Conservation (phyloP, 2,329 filamentous ascomycete species). For the Ceratocystiopsis brevicomis region DNA sequence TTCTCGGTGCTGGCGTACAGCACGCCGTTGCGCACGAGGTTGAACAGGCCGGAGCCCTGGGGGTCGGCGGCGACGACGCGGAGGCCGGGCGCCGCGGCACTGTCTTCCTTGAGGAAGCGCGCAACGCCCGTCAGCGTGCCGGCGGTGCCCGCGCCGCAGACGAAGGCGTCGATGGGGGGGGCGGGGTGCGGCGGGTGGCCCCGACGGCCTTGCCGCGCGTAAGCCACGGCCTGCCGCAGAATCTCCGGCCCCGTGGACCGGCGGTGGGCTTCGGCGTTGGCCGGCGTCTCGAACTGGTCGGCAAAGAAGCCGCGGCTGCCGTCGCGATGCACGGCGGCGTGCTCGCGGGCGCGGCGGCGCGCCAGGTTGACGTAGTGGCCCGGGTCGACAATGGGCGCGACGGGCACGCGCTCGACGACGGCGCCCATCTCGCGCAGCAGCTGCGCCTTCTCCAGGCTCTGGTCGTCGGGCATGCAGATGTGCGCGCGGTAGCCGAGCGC, state of each 20-base stretch:
- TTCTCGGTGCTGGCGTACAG: slow-evolving; percentile 84
- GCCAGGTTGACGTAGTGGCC: slow-evolving; percentile 91
- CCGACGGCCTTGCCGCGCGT: background rate
- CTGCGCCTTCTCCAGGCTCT: slow-evolving; percentile 72
- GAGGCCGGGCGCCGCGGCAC: slow-evolving; percentile 32
- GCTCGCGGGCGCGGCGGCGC: slow-evolving; percentile 52
- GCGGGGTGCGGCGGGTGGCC: background rate
- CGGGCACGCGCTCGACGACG: slow-evolving; percentile 74
- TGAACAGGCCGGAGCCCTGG: slow-evolving; percentile 82
- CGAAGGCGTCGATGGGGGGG: slow-evolving; percentile 54
- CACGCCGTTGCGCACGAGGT: slow-evolving; percentile 79
- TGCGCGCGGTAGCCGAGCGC: slow-evolving; percentile 81
- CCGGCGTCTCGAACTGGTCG: slow-evolving; percentile 83
- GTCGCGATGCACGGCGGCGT: slow-evolving; percentile 37
- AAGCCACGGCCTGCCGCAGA: slow-evolving; percentile 45
- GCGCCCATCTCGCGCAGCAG: slow-evolving; percentile 80
- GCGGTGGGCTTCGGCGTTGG: slow-evolving; percentile 77
- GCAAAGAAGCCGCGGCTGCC: slow-evolving; percentile 75
- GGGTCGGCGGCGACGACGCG: slow-evolving; percentile 78
- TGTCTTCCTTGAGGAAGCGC: slow-evolving; percentile 56
- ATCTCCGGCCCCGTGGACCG: slow-evolving; percentile 80
- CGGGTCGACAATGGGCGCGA: slow-evolving; percentile 83
- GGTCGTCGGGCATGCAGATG: slow-evolving; percentile 94
- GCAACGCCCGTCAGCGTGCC: slow-evolving; percentile 84
- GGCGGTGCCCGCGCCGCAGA: slow-evolving; percentile 84